A percentile compares a stretch with the other conserved stretches of the same genome.
phyloP scores from a whole-genome alignment of 2,329 filamentous ascomycete species.

The Scolecobasidium constrictum region DNA sequence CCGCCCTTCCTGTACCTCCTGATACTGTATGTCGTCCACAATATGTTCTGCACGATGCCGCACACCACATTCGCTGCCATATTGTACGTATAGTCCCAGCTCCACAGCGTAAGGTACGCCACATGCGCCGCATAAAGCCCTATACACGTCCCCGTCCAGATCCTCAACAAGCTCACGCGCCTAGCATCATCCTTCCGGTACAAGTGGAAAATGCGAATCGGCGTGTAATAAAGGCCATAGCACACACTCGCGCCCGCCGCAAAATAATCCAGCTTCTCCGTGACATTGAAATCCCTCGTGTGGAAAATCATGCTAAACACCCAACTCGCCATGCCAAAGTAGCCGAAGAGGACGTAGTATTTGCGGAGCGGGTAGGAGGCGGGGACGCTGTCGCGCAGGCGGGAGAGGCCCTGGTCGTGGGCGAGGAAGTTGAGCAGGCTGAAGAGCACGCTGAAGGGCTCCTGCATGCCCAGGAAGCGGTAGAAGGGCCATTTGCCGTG shows the following conservation, averaged over 20 bases:
- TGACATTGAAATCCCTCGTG: slow-evolving; percentile 71
- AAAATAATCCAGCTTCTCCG: slow-evolving; percentile 95
- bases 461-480: slow-evolving; percentile 84
- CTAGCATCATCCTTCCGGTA: slow-evolving; percentile 38
- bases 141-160: slow-evolving; percentile 68
- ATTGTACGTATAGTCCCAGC: slow-evolving; percentile 96
- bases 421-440: slow-evolving; percentile 84
- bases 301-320: slow-evolving; percentile 86
- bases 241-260: slow-evolving; percentile 81
- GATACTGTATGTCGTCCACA: slow-evolving; percentile 82
- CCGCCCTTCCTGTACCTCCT: slow-evolving; percentile 60
- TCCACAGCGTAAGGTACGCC: slow-evolving; percentile 70
- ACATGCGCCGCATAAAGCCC: slow-evolving; percentile 66
- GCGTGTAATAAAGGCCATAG: slow-evolving; percentile 81
- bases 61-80: slow-evolving; percentile 88
- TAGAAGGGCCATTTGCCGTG: slow-evolving; percentile 98
- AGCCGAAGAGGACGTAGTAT: slow-evolving; percentile 73
- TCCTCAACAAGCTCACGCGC: slow-evolving; percentile 46
- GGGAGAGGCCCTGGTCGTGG: slow-evolving; percentile 65
- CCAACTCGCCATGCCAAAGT: slow-evolving; percentile 76
- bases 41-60: slow-evolving; percentile 66
- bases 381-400: slow-evolving; percentile 61
- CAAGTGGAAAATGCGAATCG: slow-evolving; percentile 72
- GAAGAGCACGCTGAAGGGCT: slow-evolving; percentile 88
- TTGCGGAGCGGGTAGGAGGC: slow-evolving; percentile 61